These are phyloP conservation scores for Cytospora schulzeri DNA, from an alignment of 2,329 filamentous ascomycete genomes.

Conservation along the genomic window DNA sequence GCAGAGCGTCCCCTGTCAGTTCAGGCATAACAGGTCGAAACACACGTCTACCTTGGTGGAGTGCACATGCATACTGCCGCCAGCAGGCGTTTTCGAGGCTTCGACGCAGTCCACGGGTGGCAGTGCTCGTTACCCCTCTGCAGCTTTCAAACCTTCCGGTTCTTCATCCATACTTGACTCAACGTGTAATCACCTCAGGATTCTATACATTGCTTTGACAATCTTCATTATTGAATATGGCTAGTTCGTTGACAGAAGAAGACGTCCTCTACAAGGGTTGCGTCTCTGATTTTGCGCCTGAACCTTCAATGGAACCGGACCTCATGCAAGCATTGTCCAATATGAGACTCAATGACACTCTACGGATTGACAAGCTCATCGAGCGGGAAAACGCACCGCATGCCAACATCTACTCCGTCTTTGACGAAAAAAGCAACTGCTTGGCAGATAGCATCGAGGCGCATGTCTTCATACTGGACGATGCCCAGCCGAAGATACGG, in stretches of 20 bases:
- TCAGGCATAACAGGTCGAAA: neutral
- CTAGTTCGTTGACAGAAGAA: neutral
- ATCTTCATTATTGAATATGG: neutral
- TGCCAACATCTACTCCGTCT: constrained; percentile 3
- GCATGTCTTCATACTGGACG: constrained; percentile 5
- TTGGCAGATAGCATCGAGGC: constrained; percentile 1
- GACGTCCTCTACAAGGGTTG: too few relatives aligned
- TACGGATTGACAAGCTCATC: neutral
- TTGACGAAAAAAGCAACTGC: neutral
- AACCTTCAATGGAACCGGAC: neutral
- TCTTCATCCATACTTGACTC: too few relatives aligned
- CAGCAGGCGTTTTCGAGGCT: neutral
- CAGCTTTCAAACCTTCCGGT: neutral
- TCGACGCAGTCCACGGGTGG: neutral
- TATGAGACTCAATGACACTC: neutral
- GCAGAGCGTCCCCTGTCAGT: neutral
- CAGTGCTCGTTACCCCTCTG: neutral
- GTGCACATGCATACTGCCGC: neutral
- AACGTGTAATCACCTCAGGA: too few relatives aligned
- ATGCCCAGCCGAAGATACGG: neutral
- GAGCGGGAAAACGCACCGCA: neutral
- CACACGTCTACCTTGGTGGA: neutral
- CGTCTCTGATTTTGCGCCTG: neutral
- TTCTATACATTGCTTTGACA: too few relatives aligned
- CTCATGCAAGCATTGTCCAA: neutral